Evolutionary conservation across 2,329 filamentous ascomycete genomes (phyloP).

Genomic region (Arachnomyces sp.): DNA sequence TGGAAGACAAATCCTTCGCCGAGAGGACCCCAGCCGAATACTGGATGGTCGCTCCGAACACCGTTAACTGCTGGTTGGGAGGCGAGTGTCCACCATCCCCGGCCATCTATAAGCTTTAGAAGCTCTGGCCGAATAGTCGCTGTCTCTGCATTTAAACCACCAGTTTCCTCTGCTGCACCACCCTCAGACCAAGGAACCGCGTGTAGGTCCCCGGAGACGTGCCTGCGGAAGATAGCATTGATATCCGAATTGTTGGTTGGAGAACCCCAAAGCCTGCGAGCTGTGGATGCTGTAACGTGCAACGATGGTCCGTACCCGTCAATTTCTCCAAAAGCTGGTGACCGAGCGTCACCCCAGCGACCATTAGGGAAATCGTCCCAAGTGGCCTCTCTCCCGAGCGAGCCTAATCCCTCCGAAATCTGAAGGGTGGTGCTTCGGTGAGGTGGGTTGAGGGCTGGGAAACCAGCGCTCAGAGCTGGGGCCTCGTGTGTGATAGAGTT

Average conservation of each 20-base stretch:
- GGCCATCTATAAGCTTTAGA: conserved; percentile 63
- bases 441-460: conserved; percentile 61
- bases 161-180: conserved; percentile 51
- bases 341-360: conserved; percentile 86
- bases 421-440: conserved; percentile 77
- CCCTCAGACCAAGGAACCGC: conserved; percentile 88
- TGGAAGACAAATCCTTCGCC: conserved; percentile 90
- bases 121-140: conserved; percentile 70
- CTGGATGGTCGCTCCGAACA: conserved; percentile 62
- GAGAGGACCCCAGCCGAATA: conserved; percentile 88
- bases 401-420: conserved; percentile 88
- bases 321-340: conserved; percentile 90
- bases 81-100: conserved; percentile 93
- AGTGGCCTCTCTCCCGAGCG: conserved; percentile 84
- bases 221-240: conserved; percentile 68
- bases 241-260: conserved; percentile 66
- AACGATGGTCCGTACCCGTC: conserved; percentile 97
- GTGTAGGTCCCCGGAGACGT: conserved; percentile 69
- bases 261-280: conserved; percentile 75
- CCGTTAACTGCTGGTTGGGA: conserved; percentile 93
- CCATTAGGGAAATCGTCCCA: conserved; percentile 99
- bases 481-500: conserved; percentile 51
- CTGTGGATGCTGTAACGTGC: conserved; percentile 79
- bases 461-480: conserved; percentile 65
- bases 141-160: conserved; percentile 61